Evolutionary conservation across 768 basidiomycete species (phyloP).

Genomic region (Trametes maxima): DNA sequence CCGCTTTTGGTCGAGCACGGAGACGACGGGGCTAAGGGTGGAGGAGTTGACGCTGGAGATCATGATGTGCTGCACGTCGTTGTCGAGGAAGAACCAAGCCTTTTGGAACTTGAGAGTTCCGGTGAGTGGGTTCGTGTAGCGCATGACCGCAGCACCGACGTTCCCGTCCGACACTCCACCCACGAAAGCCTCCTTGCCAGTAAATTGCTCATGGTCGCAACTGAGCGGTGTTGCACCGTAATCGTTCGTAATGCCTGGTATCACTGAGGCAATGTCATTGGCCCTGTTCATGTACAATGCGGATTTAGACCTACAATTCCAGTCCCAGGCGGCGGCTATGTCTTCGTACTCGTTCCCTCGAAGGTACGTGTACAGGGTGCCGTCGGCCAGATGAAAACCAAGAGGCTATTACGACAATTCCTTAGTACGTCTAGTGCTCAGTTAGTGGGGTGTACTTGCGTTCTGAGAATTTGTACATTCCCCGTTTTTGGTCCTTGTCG

Average conservation of each 20-base stretch:
- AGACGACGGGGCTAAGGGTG: slow-evolving; percentile 51
- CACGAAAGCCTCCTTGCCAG: slow-evolving; percentile 59
- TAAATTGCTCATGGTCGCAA: slow-evolving; percentile 46
- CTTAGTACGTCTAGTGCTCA: not conserved
- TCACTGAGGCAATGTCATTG: slow-evolving; percentile 37
- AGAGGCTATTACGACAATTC: slow-evolving; percentile 42
- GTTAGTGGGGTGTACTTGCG: slow-evolving; percentile 35
- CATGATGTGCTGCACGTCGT: slow-evolving; percentile 66
- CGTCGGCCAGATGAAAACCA: slow-evolving; percentile 73
- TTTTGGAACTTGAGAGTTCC: slow-evolving; percentile 61
- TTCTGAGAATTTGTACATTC: slow-evolving; percentile 71
- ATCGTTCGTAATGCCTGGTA: slow-evolving; percentile 72
- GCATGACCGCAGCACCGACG: slow-evolving; percentile 62
- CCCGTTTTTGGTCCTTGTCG: slow-evolving; percentile 57
- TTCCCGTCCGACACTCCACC: slow-evolving; percentile 64
- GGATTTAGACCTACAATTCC: slow-evolving; percentile 46
- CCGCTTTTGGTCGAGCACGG: slow-evolving; percentile 68
- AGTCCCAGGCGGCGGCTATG: slow-evolving; percentile 73
- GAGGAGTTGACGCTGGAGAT: slow-evolving; percentile 48
- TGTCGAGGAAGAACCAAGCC: slow-evolving; percentile 71
- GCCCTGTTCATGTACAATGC: not conserved
- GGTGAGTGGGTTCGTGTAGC: slow-evolving; percentile 66
- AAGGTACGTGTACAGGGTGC: slow-evolving; percentile 63
- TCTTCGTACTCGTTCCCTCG: slow-evolving; percentile 73
- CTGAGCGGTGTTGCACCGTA: slow-evolving; percentile 56